These are phyloP conservation scores for Chlorella variabilis DNA, from an alignment of 163 green algal genomes.

Conservation along the genomic window DNA sequence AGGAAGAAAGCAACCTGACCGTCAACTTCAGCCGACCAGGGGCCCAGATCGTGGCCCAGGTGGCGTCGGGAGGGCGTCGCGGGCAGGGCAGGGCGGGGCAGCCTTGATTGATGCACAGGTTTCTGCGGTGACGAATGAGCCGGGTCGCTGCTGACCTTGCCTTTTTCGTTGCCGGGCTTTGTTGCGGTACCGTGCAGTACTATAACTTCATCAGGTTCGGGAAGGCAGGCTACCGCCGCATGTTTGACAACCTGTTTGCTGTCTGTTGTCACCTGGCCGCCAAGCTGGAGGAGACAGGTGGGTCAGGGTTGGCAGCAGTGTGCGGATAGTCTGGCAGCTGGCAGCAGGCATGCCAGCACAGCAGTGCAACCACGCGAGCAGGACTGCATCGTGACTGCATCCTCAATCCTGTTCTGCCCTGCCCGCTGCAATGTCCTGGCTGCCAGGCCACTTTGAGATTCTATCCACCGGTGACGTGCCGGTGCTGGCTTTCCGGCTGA, in stretches of 20 bases:
- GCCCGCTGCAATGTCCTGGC: no score
- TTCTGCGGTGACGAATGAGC: no score
- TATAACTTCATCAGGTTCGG: conserved; percentile 57
- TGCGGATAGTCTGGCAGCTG: no score
- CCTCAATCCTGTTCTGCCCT: no score
- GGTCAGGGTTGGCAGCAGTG: not conserved
- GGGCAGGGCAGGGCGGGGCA: no score
- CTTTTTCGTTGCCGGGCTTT: no score
- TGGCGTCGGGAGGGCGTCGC: not conserved
- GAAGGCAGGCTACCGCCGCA: conserved; percentile 35
- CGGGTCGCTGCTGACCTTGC: no score
- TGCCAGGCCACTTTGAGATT: conserved; percentile 44
- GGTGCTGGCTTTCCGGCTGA: conserved; percentile 56
- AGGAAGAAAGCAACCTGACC: conserved; percentile 52
- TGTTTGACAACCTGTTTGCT: conserved; percentile 49
- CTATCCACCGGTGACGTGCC: conserved; percentile 46
- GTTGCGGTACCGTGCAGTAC: conserved; percentile 47
- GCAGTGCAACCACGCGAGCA: no score
- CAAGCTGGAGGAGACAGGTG: conserved; percentile 38
- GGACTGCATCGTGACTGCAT: no score
- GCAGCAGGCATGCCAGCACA: no score
- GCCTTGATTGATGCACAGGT: no score
- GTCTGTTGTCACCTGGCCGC: conserved; percentile 33
- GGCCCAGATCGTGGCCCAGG: conserved; percentile 36
- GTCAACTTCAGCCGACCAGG: conserved; percentile 54